Percentiles rank a stretch among this genome's conserved stretches.
Evolutionary conservation across 176 grass and related monocot genomes (phyloP).

Genomic region (Oryza nivara): DNA sequence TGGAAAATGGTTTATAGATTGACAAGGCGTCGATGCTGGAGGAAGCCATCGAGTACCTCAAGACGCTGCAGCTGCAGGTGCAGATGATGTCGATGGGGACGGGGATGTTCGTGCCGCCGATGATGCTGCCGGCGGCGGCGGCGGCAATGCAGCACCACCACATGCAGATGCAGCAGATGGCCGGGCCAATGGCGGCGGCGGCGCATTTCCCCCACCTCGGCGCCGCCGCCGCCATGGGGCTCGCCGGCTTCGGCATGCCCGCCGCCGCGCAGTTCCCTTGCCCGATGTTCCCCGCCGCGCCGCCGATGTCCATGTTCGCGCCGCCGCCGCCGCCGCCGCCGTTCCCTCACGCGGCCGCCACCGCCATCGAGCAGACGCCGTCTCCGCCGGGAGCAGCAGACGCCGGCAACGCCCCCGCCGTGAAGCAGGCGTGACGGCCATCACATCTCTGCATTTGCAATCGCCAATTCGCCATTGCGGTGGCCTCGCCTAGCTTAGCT

Average conservation of each 20-base stretch:
- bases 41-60: conserved; percentile 78
- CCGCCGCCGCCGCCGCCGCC: neutral
- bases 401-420: neutral
- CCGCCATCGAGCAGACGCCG: neutral
- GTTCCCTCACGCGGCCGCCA: neutral
- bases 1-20: conserved; percentile 22
- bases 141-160: conserved; percentile 41
- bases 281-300: conserved; percentile 6
- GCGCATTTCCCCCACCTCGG: conserved; percentile 42
- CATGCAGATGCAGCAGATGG: conserved; percentile 41
- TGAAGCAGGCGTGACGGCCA: conserved; percentile 7
- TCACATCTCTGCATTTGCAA: neutral
- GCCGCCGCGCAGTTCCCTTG: conserved; percentile 27
- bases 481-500: neutral
- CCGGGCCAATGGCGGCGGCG: neutral
- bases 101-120: conserved; percentile 39
- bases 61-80: conserved; percentile 72
- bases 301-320: conserved; percentile 28
- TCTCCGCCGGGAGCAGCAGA: neutral
- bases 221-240: conserved; percentile 27
- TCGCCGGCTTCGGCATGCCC: conserved; percentile 36
- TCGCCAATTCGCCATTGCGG: neutral
- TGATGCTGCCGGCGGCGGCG: conserved; percentile 30
- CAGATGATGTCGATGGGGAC: conserved; percentile 62
- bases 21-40: conserved; percentile 90